phyloP scores from a whole-genome alignment of 2,329 filamentous ascomycete genomes.

The Exophiala oligosperma region DNA sequence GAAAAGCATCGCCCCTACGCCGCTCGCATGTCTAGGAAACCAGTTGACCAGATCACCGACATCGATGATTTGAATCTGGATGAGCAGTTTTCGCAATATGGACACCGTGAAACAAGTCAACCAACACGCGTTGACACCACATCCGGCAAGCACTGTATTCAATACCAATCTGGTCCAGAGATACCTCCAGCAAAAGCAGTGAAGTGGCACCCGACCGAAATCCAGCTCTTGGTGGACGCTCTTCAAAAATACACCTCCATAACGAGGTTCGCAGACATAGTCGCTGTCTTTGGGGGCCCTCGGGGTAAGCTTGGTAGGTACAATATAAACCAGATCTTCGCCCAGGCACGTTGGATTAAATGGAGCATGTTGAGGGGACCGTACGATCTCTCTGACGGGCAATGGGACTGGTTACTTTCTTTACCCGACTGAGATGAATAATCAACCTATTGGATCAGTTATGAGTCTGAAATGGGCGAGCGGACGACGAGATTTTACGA shows the following conservation, averaged over 20 bases:
- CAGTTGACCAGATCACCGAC: constrained; percentile 8
- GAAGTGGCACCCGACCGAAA: constrained; percentile 31
- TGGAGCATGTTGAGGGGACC: constrained; percentile 18
- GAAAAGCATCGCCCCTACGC: neutral
- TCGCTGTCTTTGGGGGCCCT: constrained; percentile 15
- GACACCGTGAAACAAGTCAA: neutral
- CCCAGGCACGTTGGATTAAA: constrained; percentile 24
- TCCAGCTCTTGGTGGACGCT: constrained; percentile 30
- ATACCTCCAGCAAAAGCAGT: constrained; percentile 16
- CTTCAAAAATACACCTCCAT: constrained; percentile 29
- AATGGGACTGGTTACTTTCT: constrained; percentile 20
- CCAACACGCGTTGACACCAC: too few relatives aligned
- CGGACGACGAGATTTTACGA: too few relatives aligned
- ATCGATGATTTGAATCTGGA: constrained; percentile 19
- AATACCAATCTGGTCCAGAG: constrained; percentile 18
- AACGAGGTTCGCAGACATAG: constrained; percentile 32
- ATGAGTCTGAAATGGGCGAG: too few relatives aligned
- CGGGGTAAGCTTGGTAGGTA: constrained; percentile 8
- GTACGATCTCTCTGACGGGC: neutral
- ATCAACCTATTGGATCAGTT: too few relatives aligned
- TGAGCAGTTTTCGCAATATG: neutral
- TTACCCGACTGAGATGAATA: constrained; percentile 10
- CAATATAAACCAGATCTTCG: constrained; percentile 23
- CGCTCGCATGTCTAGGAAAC: neutral
- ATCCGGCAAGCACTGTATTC: too few relatives aligned